Conservation (phyloP, 495 filamentous ascomycete species). For the Annulohypoxylon stygium region DNA sequence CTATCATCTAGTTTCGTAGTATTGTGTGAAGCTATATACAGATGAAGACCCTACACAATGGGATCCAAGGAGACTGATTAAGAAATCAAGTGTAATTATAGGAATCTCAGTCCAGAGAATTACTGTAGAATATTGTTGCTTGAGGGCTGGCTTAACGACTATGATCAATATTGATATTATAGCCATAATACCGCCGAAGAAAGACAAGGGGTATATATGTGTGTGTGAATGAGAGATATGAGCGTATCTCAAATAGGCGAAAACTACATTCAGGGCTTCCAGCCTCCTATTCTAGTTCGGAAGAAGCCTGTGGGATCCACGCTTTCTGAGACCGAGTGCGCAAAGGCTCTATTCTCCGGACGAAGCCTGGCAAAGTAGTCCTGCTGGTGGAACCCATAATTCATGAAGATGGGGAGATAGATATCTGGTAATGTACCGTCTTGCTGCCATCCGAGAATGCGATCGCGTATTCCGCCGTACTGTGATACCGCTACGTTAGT, state of each 20-base stretch:
- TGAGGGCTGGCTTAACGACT: too few species aligned
- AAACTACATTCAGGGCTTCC: constrained; percentile 45
- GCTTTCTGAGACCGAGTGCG: constrained; percentile 53
- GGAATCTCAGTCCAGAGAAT: not conserved
- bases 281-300: constrained; percentile 65
- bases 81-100: not conserved
- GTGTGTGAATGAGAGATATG: not conserved
- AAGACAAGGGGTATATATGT: not conserved
- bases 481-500: constrained; percentile 19
- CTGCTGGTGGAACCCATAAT: constrained; percentile 66
- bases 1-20: too few species aligned
- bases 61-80: not conserved
- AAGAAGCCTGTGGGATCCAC: constrained; percentile 69
- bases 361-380: constrained; percentile 67
- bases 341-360: constrained; percentile 57
- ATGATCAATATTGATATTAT: not conserved
- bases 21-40: not conserved
- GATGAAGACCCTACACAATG: not conserved
- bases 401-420: constrained; percentile 69
- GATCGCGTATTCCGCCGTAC: constrained; percentile 48
- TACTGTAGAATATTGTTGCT: too few species aligned
- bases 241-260: not conserved
- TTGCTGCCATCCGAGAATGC: constrained; percentile 54
- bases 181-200: not conserved
- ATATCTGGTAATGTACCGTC: constrained; percentile 63